Base-by-base conservation (phyloP, 352 stramenopile species). In the Globisporangium apiculatum region DNA sequence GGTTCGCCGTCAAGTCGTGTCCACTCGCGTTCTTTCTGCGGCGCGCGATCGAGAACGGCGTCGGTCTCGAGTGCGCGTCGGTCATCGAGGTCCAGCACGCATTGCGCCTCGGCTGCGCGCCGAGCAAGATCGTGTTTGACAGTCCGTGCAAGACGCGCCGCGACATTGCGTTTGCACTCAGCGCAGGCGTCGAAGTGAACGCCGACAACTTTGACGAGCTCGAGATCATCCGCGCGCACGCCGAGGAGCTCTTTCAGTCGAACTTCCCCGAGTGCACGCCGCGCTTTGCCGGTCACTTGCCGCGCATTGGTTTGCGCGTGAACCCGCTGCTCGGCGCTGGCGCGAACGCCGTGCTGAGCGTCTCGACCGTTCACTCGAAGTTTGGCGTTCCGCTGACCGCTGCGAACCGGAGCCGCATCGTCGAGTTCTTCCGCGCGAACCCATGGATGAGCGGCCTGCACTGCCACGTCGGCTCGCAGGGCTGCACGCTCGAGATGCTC, bases 251-350 rank as follows among this genome's bases (percentile, higher is more conserved):
- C 46, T 94, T 97, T 57, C 89, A 96, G 61, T 85, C 73, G 51
- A 91, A 80, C 69, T 83, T 87, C 58, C 69, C 69, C 0, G 70
- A 86, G 57, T 79, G 72, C 51, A 87, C 79, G 5, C 73, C 70
- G 11, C 71, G 72, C 5, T 86, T 82, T 36, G 73, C 76, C 1
- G 76, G 75, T 0, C 72, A 89, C 50, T 60, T 89, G 40, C 77
- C 84, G 17, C 83, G 76, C 3, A 94, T 98, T 37, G 91, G 92
- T 4, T 68, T 98, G 43, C 83, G 92, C 6, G 83, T 98, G 49
- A 98, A 98, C 66, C 92, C 92, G 3, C 71, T 97, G 43, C 79
- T 98, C 11, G 90, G 91, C 40, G 72, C 72, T 1, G 89, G 92
- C n/a, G 82, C 66, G 17, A 97, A 97, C 52, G 69, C 84, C 37